These are phyloP conservation scores for Dictyostelium citrinum DNA, from an alignment of 78 protist genomes.

Conservation along the genomic window DNA sequence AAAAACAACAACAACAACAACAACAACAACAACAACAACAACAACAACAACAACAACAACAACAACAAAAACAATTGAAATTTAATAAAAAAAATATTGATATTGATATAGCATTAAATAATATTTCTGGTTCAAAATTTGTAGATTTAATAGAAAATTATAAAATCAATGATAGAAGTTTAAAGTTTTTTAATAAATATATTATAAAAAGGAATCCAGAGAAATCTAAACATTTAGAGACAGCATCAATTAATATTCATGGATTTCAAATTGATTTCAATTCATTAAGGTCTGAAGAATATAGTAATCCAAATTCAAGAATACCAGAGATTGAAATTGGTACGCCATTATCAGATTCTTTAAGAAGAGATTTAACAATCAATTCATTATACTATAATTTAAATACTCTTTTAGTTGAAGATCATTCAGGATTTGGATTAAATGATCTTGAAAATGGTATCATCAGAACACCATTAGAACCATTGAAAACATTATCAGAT, in stretches of 20 bases:
- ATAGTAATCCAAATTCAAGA: slow-evolving; percentile 46
- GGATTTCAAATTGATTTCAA: slow-evolving; percentile 41
- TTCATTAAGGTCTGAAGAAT: slow-evolving; percentile 72
- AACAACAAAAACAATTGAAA: too few species aligned
- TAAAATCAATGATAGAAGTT: too few species aligned
- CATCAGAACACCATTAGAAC: slow-evolving; percentile 90
- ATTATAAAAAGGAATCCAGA: slow-evolving; percentile 82
- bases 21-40: neutral
- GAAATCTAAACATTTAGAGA: slow-evolving; percentile 94
- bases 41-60: too few species aligned
- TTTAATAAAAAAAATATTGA: slow-evolving; percentile 51
- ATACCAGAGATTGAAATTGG: slow-evolving; percentile 85
- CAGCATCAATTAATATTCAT: slow-evolving; percentile 67
- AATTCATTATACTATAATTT: slow-evolving; percentile 95
- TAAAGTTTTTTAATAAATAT: neutral
- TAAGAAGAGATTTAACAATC: slow-evolving; percentile 95
- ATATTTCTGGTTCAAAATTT: slow-evolving; percentile 51
- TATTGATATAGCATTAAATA: slow-evolving; percentile 84
- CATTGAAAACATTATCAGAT: slow-evolving; percentile 88
- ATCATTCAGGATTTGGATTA: slow-evolving; percentile 79
- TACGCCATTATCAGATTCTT: slow-evolving; percentile 93
- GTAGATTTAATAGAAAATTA: slow-evolving; percentile 17
- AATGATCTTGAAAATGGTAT: slow-evolving; percentile 67
- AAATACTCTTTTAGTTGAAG: slow-evolving; percentile 74
- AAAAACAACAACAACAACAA: too few species aligned